Evolutionary conservation across 176 grass and related monocot genomes (phyloP).

Genomic region (Oryza meridionalis): DNA sequence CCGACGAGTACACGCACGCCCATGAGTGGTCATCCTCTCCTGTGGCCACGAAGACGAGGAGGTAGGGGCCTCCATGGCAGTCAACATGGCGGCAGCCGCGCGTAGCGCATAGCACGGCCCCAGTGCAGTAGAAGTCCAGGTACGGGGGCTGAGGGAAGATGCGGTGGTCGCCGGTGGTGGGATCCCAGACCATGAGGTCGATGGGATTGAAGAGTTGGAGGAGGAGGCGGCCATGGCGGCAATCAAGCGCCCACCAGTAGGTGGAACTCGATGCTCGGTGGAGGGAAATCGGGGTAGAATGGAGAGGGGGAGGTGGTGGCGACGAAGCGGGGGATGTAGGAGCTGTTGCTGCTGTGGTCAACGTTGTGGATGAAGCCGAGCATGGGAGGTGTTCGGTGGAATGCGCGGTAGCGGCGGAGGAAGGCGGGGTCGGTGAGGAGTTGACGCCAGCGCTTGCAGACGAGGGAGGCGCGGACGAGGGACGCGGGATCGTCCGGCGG

Average conservation of each 20-base stretch:
- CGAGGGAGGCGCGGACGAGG: slow-evolving; percentile 23
- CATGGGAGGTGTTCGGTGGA: background rate
- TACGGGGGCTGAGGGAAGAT: background rate
- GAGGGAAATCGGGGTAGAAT: background rate
- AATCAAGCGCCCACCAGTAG: background rate
- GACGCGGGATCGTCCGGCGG: background rate
- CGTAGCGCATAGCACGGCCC: background rate
- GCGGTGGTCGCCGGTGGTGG: background rate
- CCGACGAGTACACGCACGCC: background rate
- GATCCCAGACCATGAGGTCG: slow-evolving; percentile 16
- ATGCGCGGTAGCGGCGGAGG: slow-evolving; percentile 26
- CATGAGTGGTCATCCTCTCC: background rate
- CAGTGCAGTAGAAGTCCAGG: background rate
- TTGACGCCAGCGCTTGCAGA: slow-evolving; percentile 26
- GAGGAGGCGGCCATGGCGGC: slow-evolving; percentile 35
- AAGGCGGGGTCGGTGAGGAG: slow-evolving; percentile 18
- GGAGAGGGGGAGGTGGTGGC: background rate
- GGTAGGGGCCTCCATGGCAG: background rate
- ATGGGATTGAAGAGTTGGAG: background rate
- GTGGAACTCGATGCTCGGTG: too few relatives aligned
- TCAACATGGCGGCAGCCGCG: background rate
- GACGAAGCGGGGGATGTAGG: background rate
- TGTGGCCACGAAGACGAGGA: background rate
- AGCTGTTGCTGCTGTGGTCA: too few relatives aligned
- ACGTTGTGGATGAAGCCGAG: background rate